Evolutionary conservation across 352 stramenopile genomes (phyloP).

Genomic region (Pythium folliculosum): DNA sequence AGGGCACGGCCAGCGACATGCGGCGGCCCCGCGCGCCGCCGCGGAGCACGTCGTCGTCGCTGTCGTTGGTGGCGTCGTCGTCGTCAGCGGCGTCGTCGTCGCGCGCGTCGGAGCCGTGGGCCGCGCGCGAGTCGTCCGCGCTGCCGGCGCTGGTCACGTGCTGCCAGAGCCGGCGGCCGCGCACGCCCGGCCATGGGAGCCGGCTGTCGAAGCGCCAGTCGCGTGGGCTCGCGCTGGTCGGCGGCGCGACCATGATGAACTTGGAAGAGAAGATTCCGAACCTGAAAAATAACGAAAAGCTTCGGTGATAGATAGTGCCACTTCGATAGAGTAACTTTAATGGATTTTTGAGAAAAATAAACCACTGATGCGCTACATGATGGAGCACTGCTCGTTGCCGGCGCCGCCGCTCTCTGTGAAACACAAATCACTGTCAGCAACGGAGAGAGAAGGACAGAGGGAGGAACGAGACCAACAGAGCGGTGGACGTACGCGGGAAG

Average conservation of each 20-base stretch:
- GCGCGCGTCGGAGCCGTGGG: background rate
- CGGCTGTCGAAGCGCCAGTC: slow-evolving; percentile 35
- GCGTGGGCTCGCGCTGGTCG: background rate
- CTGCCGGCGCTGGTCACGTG: slow-evolving; percentile 15
- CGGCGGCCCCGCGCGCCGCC: background rate
- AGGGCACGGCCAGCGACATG: slow-evolving; percentile 4
- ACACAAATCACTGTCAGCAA: no score
- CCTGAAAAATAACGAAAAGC: slow-evolving; percentile 1
- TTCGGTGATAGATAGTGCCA: slow-evolving; percentile 8
- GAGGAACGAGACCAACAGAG: background rate
- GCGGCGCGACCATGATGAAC: background rate
- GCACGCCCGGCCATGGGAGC: slow-evolving; percentile 53
- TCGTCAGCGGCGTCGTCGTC: background rate
- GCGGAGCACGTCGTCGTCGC: background rate
- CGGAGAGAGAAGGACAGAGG: no score
- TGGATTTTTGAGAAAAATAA: slow-evolving; percentile 15
- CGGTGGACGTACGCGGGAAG: slow-evolving; percentile 62
- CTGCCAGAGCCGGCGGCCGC: slow-evolving; percentile 39
- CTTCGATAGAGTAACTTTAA: slow-evolving; percentile 15
- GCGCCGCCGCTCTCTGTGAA: slow-evolving; percentile 46
- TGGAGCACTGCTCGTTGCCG: slow-evolving; percentile 70
- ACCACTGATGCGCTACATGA: slow-evolving; percentile 48
- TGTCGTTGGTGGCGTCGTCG: background rate
- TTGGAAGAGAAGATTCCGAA: background rate
- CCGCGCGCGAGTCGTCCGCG: background rate